Evolutionary conservation across 768 basidiomycete genomes (phyloP).

Genomic region (Phallus indusiatus): DNA sequence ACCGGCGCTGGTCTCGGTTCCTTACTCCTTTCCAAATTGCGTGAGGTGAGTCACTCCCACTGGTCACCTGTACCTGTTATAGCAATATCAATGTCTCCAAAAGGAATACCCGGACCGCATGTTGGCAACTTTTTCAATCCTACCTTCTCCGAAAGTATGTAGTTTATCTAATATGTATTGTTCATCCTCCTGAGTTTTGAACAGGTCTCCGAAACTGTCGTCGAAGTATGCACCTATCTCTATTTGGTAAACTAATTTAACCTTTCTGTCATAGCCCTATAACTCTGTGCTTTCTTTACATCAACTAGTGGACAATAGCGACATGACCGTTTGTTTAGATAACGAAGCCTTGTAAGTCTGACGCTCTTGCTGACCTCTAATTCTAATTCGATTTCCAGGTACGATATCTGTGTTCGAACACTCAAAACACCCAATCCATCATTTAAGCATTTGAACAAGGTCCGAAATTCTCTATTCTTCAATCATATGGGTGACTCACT

Average conservation of each 20-base stretch:
- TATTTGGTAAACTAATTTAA: neutral
- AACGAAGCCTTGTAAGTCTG: conserved; percentile 70
- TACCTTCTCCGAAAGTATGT: conserved; percentile 49
- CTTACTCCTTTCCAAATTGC: conserved; percentile 68
- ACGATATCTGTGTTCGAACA: conserved; percentile 58
- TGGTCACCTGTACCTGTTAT: too few relatives aligned
- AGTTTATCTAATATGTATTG: neutral
- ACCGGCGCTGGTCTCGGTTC: conserved; percentile 84
- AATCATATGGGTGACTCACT: neutral
- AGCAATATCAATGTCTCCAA: conserved; percentile 16
- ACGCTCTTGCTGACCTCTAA: neutral
- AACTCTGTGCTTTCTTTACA: conserved; percentile 79
- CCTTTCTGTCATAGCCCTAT: conserved; percentile 44
- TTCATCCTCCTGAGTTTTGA: conserved; percentile 11
- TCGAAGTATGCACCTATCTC: conserved; percentile 31
- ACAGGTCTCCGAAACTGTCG: conserved; percentile 40
- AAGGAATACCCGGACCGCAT: conserved; percentile 49
- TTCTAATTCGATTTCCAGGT: conserved; percentile 31
- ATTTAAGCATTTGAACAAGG: conserved; percentile 63
- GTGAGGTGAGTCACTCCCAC: conserved; percentile 46
- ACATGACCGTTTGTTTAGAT: conserved; percentile 77
- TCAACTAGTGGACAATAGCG: conserved; percentile 83
- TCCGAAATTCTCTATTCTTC: conserved; percentile 15
- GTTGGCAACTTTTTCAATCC: conserved; percentile 42
- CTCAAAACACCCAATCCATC: conserved; percentile 55